A percentile compares a stretch with the other conserved stretches of the same genome.
Conservation (phyloP, 495 filamentous ascomycete genomes). For the Aspergillus panamensis region DNA sequence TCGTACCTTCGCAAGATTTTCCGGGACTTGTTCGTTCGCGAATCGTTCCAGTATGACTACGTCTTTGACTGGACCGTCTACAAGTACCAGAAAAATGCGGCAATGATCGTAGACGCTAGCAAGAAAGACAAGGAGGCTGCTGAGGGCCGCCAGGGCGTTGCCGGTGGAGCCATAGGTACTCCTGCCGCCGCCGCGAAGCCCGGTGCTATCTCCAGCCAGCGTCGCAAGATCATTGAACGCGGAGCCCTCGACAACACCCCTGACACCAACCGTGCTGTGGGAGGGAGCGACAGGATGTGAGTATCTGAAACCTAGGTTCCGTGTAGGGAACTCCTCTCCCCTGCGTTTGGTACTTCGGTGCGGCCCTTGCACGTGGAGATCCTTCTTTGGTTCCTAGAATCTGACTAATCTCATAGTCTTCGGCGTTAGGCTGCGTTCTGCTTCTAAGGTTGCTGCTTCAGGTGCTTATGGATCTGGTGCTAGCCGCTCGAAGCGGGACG, state of each 20-base stretch:
- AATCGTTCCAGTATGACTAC: conserved; percentile 99
- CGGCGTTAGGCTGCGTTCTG: conserved; percentile 92
- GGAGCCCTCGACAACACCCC: conserved; percentile 71
- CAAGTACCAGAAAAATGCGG: conserved; percentile 99
- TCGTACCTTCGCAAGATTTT: conserved; percentile 99
- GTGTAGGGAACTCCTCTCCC: conserved; percentile 82
- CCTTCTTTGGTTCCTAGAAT: conserved; percentile 59
- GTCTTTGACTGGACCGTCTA: conserved; percentile 99
- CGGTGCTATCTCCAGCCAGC: conserved; percentile 68
- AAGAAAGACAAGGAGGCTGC: conserved; percentile 73
- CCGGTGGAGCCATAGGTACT: conserved; percentile 57
- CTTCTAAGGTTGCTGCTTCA: conserved; percentile 78
- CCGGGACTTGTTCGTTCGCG: conserved; percentile 98
- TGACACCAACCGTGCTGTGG: conserved; percentile 83
- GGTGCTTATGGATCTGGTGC: conserved; percentile 60
- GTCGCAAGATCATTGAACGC: conserved; percentile 80
- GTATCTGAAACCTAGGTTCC: conserved; percentile 80
- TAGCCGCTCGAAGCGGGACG: conserved; percentile 75
- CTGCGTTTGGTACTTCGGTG: conserved; percentile 80
- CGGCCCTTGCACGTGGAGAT: conserved; percentile 73
- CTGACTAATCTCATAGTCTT: conserved; percentile 86
- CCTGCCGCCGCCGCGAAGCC: conserved; percentile 63
- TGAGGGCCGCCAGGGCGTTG: conserved; percentile 59
- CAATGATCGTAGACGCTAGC: conserved; percentile 76
- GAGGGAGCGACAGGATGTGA: conserved; percentile 98